phyloP scores from a whole-genome alignment of 208 protist species.

The Wallacemonas sp. region DNA sequence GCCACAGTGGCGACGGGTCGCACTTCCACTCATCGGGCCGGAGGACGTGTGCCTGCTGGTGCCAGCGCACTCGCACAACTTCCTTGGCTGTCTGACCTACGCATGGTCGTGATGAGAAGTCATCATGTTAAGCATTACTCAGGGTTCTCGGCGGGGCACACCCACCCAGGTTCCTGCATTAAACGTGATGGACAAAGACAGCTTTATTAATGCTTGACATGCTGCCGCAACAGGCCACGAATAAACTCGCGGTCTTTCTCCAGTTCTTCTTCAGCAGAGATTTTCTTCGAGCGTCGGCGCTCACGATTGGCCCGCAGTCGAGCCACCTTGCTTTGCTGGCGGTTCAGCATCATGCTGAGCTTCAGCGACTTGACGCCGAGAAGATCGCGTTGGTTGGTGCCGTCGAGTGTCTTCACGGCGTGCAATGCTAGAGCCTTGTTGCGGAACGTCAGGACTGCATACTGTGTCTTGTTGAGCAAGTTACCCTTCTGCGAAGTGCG shows the following conservation, averaged over 20 bases:
- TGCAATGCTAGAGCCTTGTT: conserved; percentile 88
- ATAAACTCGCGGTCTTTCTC: conserved; percentile 69
- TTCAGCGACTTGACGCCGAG: conserved; percentile 70
- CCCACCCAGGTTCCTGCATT: neutral
- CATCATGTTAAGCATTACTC: too few relatives aligned
- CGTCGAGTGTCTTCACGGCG: conserved; percentile 73
- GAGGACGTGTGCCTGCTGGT: too few relatives aligned
- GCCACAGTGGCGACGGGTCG: too few relatives aligned
- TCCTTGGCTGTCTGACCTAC: too few relatives aligned
- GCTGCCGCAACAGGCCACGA: conserved; percentile 50
- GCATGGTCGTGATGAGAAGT: too few relatives aligned
- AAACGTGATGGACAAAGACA: neutral
- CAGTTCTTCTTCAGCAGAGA: conserved; percentile 24
- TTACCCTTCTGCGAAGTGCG: conserved; percentile 83
- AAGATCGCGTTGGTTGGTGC: conserved; percentile 77
- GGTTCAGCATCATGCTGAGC: conserved; percentile 75
- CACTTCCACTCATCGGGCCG: too few relatives aligned
- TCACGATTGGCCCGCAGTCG: conserved; percentile 54
- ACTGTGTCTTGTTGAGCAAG: conserved; percentile 88
- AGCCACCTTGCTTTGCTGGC: conserved; percentile 65
- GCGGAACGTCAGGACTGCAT: conserved; percentile 85
- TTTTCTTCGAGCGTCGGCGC: conserved; percentile 23
- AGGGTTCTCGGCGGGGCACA: too few relatives aligned
- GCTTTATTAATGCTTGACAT: conserved; percentile 10
- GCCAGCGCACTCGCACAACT: too few relatives aligned